Base-by-base conservation (phyloP, 441 rosid species). In the Populus hybrid region DNA sequence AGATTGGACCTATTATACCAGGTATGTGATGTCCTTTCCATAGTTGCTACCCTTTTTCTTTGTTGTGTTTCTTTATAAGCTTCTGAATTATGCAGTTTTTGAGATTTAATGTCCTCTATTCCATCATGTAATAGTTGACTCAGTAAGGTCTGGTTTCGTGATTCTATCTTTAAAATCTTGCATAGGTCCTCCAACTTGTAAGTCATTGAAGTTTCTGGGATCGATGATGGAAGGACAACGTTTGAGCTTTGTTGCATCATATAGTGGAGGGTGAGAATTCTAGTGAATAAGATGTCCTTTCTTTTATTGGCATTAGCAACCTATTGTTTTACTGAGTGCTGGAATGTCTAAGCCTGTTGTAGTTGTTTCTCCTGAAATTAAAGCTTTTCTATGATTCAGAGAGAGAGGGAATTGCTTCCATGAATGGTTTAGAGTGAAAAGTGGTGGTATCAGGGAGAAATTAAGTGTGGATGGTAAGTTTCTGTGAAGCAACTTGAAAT, bases 221-320 rank as follows among this genome's bases (percentile, higher is more conserved):
- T 93, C 99, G 67, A 82, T 96, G 91, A 88, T 92, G 75, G 99
- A 96, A 89, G 98, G 99, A 69, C 98, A 96, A 34, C 90, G 98
- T 10, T 83, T 96, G 86, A 94, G 99, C 85, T 88, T 94, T 88
- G 83, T 90, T 74, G 96, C 95, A 80, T 86, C 97, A 76, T 96
- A 96, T 77, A 83, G 77, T 70, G 99, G 99, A 88, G 99, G 99
- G 99, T 96, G 83, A 85, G 93, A 73, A 67, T 67, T 68, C 32
- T 30, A n/a, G 30, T 73, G 50, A 73, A 34, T n/a, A 24, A n/a
- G 21, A 20, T 46, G 34, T 46, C 50, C 23, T 23, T 9, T 6
- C 50, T 10, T 42, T 71, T 30, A 14, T 1, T 16, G 18, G 14
- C 18, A 42, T 42, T 16, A 42, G 8, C 50, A 26, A 23, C 30